Conservation (phyloP, 768 basidiomycete species). For the Chalciporus sphaerocephalus region DNA sequence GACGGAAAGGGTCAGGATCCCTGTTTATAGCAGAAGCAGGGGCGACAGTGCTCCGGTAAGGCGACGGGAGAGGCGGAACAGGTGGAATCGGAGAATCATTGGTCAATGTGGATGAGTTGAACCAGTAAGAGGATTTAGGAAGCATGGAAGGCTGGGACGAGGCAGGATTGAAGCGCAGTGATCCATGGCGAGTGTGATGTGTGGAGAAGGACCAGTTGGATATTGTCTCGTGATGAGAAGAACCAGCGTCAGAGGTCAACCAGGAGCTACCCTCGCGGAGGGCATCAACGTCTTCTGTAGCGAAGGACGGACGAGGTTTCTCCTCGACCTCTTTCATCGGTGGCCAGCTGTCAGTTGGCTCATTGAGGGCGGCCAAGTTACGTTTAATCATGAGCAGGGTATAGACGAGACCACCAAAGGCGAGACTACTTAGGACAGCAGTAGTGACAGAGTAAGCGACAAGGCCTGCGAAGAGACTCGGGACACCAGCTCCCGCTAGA, state of each 20-base stretch:
- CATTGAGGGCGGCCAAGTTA: conserved; percentile 54
- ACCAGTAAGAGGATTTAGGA: conserved; percentile 61
- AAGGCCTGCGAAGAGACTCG: conserved; percentile 57
- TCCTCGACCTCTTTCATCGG: conserved; percentile 49
- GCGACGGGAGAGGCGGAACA: conserved; percentile 51
- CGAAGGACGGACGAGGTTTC: conserved; percentile 58
- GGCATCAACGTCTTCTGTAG: conserved; percentile 67
- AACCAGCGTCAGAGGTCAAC: conserved; percentile 64
- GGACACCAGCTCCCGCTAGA: conserved; percentile 49
- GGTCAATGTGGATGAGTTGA: conserved; percentile 45
- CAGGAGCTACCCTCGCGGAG: conserved; percentile 76
- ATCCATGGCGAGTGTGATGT: conserved; percentile 43
- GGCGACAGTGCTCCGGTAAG: conserved; percentile 45
- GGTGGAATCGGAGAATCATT: conserved; percentile 50
- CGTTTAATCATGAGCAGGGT: conserved; percentile 64
- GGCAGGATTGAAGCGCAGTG: conserved; percentile 9
- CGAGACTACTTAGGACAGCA: conserved; percentile 47
- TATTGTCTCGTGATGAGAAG: conserved; percentile 49
- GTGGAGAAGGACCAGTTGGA: conserved; percentile 76
- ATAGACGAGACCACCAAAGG: conserved; percentile 55
- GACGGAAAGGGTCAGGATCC: conserved; percentile 61
- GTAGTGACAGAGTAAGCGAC: conserved; percentile 52
- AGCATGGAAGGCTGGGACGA: conserved; percentile 33
- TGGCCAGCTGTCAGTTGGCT: conserved; percentile 56
- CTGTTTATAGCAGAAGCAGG: conserved; percentile 41